Conservation (phyloP, 1,284 basidiomycete species). For the Amylostereum chailletii region DNA sequence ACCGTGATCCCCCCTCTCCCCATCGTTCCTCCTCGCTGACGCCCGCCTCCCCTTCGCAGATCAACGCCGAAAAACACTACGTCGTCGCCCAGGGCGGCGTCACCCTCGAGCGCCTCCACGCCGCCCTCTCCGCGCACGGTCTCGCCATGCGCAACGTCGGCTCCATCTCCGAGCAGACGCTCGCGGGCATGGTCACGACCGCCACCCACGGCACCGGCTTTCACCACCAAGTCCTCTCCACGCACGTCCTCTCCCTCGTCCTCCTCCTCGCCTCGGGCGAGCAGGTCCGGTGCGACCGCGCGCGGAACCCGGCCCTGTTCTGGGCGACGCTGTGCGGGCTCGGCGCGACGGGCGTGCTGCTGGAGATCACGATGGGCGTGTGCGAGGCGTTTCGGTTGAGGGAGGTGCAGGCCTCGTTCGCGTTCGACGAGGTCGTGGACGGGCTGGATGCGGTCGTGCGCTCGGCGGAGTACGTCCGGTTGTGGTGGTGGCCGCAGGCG, state of each 20-base stretch:
- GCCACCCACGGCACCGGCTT: slow-evolving; percentile 93
- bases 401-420: slow-evolving; percentile 64
- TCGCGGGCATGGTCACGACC: slow-evolving; percentile 91
- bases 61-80: slow-evolving; percentile 62
- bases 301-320: slow-evolving; percentile 72
- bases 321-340: slow-evolving; percentile 89
- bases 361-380: slow-evolving; percentile 72
- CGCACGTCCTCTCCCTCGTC: slow-evolving; percentile 69
- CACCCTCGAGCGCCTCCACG: slow-evolving; percentile 66
- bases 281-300: slow-evolving; percentile 59
- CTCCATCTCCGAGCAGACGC: slow-evolving; percentile 94
- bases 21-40: slow-evolving; percentile 9
- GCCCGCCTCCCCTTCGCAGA: slow-evolving; percentile 31
- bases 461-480: slow-evolving; percentile 79
- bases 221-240: slow-evolving; percentile 75
- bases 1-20: neutral
- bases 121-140: slow-evolving; percentile 53
- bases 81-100: slow-evolving; percentile 77
- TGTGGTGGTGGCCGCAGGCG: slow-evolving; percentile 92
- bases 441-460: slow-evolving; percentile 55
- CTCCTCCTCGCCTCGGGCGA: slow-evolving; percentile 70
- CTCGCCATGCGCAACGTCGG: slow-evolving; percentile 91
- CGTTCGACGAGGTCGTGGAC: slow-evolving; percentile 57
- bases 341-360: slow-evolving; percentile 88
- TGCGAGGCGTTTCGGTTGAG: slow-evolving; percentile 79